Conservation (phyloP, 176 grass and related monocot genomes). For the Rhynchospora pubera region DNA sequence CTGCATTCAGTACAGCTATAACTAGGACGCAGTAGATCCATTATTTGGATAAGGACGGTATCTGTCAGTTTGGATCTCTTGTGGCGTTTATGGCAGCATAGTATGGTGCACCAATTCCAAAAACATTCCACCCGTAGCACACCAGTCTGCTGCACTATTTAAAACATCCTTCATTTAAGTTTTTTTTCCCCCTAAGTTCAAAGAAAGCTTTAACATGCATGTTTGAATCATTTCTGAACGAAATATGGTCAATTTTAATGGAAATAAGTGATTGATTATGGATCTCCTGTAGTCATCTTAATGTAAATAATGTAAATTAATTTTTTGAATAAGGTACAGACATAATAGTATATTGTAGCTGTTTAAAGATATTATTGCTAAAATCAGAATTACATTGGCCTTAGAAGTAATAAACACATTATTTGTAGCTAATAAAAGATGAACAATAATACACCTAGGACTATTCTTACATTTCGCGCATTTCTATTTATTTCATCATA, state of each 20-base stretch:
- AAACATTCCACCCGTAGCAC: background rate
- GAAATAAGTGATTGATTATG: background rate
- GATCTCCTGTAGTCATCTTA: background rate
- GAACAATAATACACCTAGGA: conserved; percentile 12
- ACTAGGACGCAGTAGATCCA: background rate
- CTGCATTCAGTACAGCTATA: background rate
- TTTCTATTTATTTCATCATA: conserved; percentile 29
- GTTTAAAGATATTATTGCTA: conserved; percentile 16
- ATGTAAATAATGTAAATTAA: background rate
- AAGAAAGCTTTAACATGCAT: background rate
- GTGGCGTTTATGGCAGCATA: background rate
- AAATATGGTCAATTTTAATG: too few species aligned
- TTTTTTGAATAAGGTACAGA: background rate
- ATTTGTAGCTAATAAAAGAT: conserved; percentile 19
- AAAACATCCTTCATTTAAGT: background rate
- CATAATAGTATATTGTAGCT: background rate
- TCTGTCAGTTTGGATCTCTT: background rate
- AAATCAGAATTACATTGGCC: conserved; percentile 8
- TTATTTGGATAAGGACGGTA: background rate
- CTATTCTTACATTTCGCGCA: conserved; percentile 2
- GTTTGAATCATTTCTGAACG: too few species aligned
- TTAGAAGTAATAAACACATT: conserved; percentile 22
- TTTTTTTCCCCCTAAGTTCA: background rate
- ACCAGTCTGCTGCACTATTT: background rate
- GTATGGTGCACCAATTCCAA: background rate